phyloP scores from a whole-genome alignment of 78 protist genomes.

The Isochrysis galbana region DNA sequence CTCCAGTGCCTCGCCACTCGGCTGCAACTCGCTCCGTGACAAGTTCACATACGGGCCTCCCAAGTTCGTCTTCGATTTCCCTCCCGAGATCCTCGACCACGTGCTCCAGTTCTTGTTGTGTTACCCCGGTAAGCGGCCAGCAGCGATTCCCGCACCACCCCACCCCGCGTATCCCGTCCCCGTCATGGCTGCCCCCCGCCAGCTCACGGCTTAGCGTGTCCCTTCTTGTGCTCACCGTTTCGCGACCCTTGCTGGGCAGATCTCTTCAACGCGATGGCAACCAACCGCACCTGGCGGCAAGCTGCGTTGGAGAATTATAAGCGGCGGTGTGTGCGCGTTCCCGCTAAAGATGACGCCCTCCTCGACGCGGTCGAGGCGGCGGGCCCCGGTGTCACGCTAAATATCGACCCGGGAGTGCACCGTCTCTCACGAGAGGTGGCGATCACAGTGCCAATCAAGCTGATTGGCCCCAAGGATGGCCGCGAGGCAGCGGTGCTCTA shows the following conservation, averaged over 20 bases:
- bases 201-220: no score
- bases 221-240: neutral
- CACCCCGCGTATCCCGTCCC: no score
- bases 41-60: no score
- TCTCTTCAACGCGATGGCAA: neutral
- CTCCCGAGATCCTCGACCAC: no score
- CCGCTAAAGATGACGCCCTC: neutral
- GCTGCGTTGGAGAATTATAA: neutral
- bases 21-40: no score
- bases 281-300: neutral
- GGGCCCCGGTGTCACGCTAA: neutral
- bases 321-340: neutral
- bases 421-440: neutral
- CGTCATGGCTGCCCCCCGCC: no score
- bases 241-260: conserved; percentile 1
- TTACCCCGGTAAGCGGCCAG: no score
- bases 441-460: neutral
- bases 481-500: neutral
- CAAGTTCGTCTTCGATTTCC: no score
- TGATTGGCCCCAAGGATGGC: neutral
- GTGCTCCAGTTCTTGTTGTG: no score
- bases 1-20: no score
- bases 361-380: neutral
- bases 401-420: neutral
- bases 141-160: no score